These are phyloP conservation scores for Fusarium liriodendri DNA, from an alignment of 2,329 filamentous ascomycete species.

Conservation along the genomic window DNA sequence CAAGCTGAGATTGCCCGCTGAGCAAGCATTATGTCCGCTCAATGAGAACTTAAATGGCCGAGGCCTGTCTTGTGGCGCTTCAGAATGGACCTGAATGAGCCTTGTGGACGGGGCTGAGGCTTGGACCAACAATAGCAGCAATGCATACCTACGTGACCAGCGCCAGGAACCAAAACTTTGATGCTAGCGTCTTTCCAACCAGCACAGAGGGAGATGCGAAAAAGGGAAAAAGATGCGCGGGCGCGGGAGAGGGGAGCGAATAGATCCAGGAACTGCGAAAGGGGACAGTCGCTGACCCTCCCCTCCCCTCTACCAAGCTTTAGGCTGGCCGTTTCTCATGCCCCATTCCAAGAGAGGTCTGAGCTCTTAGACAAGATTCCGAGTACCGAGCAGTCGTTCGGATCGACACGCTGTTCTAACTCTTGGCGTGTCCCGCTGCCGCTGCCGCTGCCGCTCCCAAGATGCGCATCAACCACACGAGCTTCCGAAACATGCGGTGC, in stretches of 20 bases:
- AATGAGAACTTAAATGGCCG: neutral
- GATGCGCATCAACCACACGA: neutral
- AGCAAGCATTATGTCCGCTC: neutral
- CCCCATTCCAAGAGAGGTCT: constrained; percentile 9
- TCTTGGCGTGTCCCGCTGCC: neutral
- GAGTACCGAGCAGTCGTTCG: neutral
- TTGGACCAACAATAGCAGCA: neutral
- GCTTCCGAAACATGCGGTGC: neutral
- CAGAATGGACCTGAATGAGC: neutral
- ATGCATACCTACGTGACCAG: neutral
- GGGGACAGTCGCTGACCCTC: neutral
- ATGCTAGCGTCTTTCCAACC: neutral
- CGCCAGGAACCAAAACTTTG: neutral
- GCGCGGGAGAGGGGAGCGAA: neutral
- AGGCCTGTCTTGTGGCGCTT: neutral
- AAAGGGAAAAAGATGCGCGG: neutral
- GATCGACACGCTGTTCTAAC: neutral
- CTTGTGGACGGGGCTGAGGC: neutral
- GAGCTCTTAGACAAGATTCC: constrained; percentile 12
- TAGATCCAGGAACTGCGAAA: neutral
- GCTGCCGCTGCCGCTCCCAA: neutral
- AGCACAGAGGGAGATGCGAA: neutral
- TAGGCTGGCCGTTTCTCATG: constrained; percentile 8
- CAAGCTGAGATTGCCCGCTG: neutral
- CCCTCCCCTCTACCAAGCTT: neutral